phyloP scores from a whole-genome alignment of 148 eudicot species.

The Bassia scoparia region DNA sequence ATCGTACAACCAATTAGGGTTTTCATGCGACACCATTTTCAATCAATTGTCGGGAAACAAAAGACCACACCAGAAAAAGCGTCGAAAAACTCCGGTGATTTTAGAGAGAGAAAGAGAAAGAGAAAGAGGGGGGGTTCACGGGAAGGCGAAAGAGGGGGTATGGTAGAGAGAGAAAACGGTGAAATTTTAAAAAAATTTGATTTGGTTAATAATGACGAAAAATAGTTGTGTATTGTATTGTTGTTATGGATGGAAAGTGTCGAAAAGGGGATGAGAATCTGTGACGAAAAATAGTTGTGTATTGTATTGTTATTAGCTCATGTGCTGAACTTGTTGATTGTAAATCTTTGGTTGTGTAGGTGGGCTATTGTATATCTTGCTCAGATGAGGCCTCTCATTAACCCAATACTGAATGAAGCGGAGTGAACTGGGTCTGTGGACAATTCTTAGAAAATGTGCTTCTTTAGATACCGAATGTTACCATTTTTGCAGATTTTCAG shows the following conservation, averaged over 20 bases:
- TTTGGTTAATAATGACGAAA: not conserved
- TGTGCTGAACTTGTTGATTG: too few species aligned
- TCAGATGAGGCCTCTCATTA: too few species aligned
- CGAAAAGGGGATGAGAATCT: conserved; percentile 10
- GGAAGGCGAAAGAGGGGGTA: conserved; percentile 7
- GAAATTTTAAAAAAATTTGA: not conserved
- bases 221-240: not conserved
- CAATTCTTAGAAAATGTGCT: too few species aligned
- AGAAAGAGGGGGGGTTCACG: conserved; percentile 9
- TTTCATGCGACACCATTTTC: conserved; percentile 66
- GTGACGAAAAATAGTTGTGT: not conserved
- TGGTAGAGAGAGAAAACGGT: conserved; percentile 24
- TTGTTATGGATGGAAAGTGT: conserved; percentile 1
- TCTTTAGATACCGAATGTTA: too few species aligned
- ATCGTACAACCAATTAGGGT: conserved; percentile 64
- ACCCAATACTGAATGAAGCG: too few species aligned
- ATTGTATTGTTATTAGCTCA: not conserved
- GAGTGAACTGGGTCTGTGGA: too few species aligned
- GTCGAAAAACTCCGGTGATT: conserved; percentile 25
- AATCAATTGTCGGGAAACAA: conserved; percentile 26
- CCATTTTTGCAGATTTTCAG: too few species aligned
- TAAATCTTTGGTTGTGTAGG: too few species aligned
- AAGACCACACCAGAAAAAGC: not conserved
- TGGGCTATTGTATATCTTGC: too few species aligned
- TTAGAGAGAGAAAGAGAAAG: conserved; percentile 18